phyloP scores from a whole-genome alignment of 148 eudicot species.

The Fagopyrum tataricum region DNA sequence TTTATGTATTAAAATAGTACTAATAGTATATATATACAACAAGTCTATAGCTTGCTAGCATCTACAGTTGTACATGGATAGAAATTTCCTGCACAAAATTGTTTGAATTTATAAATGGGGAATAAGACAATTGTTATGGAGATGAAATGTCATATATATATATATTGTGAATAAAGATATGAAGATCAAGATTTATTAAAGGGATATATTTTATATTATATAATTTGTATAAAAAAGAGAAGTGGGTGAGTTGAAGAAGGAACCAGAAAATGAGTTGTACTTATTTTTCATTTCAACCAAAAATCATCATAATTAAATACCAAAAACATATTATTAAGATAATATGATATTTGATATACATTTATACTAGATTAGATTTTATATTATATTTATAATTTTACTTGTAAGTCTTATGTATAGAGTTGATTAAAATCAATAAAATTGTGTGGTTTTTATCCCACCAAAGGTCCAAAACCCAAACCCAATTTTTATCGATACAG shows the following conservation, averaged over 20 bases:
- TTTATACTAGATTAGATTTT: too few relatives aligned
- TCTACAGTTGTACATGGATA: conserved; percentile 9
- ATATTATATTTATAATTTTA: too few relatives aligned
- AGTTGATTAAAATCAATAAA: too few relatives aligned
- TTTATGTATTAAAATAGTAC: not conserved
- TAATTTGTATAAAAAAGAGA: not conserved
- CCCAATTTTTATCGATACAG: too few relatives aligned
- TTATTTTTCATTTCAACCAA: not conserved
- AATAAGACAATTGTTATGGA: conserved; percentile 7
- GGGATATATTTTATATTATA: conserved; percentile 1
- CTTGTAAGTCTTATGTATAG: too few relatives aligned
- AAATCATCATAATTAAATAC: not conserved
- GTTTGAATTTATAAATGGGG: not conserved
- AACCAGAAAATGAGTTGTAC: not conserved
- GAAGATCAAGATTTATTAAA: not conserved
- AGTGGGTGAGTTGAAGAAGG: conserved; percentile 8
- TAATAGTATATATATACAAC: not conserved
- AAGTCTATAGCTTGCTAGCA: conserved; percentile 6
- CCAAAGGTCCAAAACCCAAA: too few relatives aligned
- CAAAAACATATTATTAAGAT: not conserved
- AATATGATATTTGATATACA: too few relatives aligned
- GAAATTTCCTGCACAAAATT: not conserved
- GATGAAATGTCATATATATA: not conserved
- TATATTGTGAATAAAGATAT: not conserved
- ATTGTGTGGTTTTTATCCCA: too few relatives aligned